These are phyloP conservation scores for Telfairia occidentalis DNA, from an alignment of 331 rosid genomes.

Conservation along the genomic window DNA sequence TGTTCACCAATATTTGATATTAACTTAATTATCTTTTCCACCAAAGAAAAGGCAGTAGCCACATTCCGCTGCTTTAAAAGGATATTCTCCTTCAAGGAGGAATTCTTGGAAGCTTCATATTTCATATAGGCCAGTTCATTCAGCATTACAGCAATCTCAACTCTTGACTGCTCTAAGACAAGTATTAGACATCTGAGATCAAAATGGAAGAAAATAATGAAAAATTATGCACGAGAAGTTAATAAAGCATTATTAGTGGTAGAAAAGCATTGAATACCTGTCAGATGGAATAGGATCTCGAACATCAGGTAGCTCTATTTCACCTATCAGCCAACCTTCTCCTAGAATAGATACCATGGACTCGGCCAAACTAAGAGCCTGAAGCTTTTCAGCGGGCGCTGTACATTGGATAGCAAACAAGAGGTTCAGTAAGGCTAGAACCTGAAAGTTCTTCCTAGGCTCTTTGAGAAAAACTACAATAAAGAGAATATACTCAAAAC, in stretches of 20 bases:
- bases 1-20: slow-evolving; percentile 45
- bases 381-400: slow-evolving; percentile 78
- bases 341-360: slow-evolving; percentile 55
- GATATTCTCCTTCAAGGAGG: slow-evolving; percentile 40
- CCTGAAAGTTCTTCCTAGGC: neutral
- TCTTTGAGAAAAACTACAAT: neutral
- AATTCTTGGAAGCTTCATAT: slow-evolving; percentile 61
- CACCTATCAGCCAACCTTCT: slow-evolving; percentile 62
- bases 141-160: slow-evolving; percentile 85
- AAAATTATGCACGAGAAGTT: neutral
- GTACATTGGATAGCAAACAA: slow-evolving; percentile 26
- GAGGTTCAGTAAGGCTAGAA: neutral
- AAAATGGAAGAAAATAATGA: slow-evolving; percentile 12
- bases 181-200: slow-evolving; percentile 71
- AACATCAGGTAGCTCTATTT: slow-evolving; percentile 28
- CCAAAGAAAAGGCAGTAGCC: slow-evolving; percentile 69
- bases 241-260: neutral
- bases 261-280: slow-evolving; percentile 36
- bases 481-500: neutral
- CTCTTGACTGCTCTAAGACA: slow-evolving; percentile 85
- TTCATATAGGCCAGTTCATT: slow-evolving; percentile 81
- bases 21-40: slow-evolving; percentile 72
- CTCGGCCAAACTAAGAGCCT: slow-evolving; percentile 76
- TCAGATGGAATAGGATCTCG: slow-evolving; percentile 45
- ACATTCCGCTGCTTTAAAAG: slow-evolving; percentile 46